Evolutionary conservation across 116 monocot species (phyloP), one percentile per base, ranked within the genome.

Genomic region (Trichopus zeylanicus): DNA sequence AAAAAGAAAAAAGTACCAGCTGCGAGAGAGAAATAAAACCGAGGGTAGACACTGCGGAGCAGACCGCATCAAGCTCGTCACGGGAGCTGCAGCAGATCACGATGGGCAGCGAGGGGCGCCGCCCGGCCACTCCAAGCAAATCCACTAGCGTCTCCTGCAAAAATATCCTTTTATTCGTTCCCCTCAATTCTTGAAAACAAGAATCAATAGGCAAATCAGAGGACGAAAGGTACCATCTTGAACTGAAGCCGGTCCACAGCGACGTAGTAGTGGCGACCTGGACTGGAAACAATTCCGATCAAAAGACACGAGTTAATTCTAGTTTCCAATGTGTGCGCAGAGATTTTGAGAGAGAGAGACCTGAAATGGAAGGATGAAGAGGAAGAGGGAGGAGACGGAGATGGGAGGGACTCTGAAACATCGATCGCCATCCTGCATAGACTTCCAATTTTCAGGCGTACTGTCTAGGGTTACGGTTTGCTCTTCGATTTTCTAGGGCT

Each of bases 21-120:
- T 75, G 69, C 6, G 79, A 87, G 19, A 81, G 63, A 26, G 95
- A 81, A 60, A 95, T 72, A 63, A 83, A 90, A 46, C 78, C 62
- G 34, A 87, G 86, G 33, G 65, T 79, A 38, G 95, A 81, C 29
- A 90, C 72, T 0, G 75, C 59, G 25, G 90, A 73, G 62, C 79
- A 95, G 55, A 95, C 83, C 20, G 83, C 73, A 46, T 95, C 95
- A n/a, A 95, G 84, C 73, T 90, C 90, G 48, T 95, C 95, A 12
- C 95, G 73, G 10, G 87, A 95, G 67, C 76, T 87, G 74, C 89
- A 89, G 63, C 95, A 84, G 5, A 87, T 37, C 28, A 80, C 90
- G 22, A 95, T 83, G 19, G 95, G 90, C 20, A 95, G 78, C 46
- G 54, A 71, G 1, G 81, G 59, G 13, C 81, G 77, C 53, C 78